Evolutionary conservation across 371 early-diverging fungal species (phyloP).

Genomic region (Mortierella sp.): DNA sequence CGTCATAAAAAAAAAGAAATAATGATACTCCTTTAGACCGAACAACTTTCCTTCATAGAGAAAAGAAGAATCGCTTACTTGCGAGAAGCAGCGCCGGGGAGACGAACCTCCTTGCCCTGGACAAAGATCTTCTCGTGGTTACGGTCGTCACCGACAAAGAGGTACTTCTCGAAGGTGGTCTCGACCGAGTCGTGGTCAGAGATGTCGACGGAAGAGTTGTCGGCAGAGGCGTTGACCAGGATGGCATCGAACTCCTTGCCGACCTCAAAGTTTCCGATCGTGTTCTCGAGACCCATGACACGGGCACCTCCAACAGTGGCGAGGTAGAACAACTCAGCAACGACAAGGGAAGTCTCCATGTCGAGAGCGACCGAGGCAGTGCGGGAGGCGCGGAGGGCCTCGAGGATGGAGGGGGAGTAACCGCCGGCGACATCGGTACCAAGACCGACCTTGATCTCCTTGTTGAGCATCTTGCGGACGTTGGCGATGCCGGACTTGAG

Average conservation of each 20-base stretch:
- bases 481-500: slow-evolving; percentile 88
- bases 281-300: slow-evolving; percentile 78
- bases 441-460: slow-evolving; percentile 85
- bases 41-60: neutral
- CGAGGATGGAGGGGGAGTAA: slow-evolving; percentile 85
- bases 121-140: slow-evolving; percentile 49
- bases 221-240: slow-evolving; percentile 71
- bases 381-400: slow-evolving; percentile 86
- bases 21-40: neutral
- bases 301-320: slow-evolving; percentile 94
- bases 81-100: slow-evolving; percentile 35
- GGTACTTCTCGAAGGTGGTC: slow-evolving; percentile 30
- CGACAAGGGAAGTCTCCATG: slow-evolving; percentile 60
- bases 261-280: slow-evolving; percentile 83
- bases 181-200: slow-evolving; percentile 62
- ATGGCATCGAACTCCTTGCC: slow-evolving; percentile 95
- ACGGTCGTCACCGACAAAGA: slow-evolving; percentile 52
- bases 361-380: slow-evolving; percentile 73
- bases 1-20: slow-evolving; percentile 15
- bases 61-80: slow-evolving; percentile 29
- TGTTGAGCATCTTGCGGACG: slow-evolving; percentile 78
- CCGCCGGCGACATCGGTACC: slow-evolving; percentile 96
- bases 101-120: slow-evolving; percentile 47
- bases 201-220: slow-evolving; percentile 63
- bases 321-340: slow-evolving; percentile 83